phyloP scores from a whole-genome alignment of 768 basidiomycete genomes.

The Pluteus cervinus region DNA sequence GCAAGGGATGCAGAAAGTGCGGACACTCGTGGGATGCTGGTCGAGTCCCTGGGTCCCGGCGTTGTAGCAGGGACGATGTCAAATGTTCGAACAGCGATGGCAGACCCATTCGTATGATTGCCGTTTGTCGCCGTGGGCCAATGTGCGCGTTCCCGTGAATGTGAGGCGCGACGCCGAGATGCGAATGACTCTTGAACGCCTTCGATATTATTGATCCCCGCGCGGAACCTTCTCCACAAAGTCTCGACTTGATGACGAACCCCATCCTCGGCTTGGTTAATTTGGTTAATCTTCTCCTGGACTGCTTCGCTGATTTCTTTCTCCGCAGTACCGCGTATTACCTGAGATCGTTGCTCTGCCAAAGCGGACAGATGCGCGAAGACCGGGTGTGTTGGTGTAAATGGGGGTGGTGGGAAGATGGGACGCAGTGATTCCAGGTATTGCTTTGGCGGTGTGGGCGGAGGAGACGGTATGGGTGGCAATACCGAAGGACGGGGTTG shows the following conservation, averaged over 20 bases:
- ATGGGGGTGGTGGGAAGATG: slow-evolving; percentile 71
- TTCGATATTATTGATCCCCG: slow-evolving; percentile 38
- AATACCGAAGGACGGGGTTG: slow-evolving; percentile 15
- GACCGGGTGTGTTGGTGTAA: slow-evolving; percentile 67
- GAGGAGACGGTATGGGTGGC: slow-evolving; percentile 16
- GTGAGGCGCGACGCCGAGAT: too few species aligned
- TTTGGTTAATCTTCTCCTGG: slow-evolving; percentile 45
- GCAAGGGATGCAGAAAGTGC: slow-evolving; percentile 69
- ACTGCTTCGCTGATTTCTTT: slow-evolving; percentile 48
- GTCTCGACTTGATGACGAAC: slow-evolving; percentile 53
- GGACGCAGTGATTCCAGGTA: slow-evolving; percentile 51
- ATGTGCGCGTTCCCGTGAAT: too few species aligned
- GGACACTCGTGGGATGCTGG: slow-evolving; percentile 41
- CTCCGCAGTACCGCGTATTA: slow-evolving; percentile 51
- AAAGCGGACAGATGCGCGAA: slow-evolving; percentile 59
- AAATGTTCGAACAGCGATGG: slow-evolving; percentile 48
- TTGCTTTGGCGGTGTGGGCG: slow-evolving; percentile 21
- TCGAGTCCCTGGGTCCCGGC: slow-evolving; percentile 26
- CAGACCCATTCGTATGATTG: slow-evolving; percentile 21
- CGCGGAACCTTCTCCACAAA: slow-evolving; percentile 57
- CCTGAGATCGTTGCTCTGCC: slow-evolving; percentile 50
- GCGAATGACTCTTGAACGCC: slow-evolving; percentile 20
- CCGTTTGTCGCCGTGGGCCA: slow-evolving; percentile 2
- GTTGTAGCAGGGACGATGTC: slow-evolving; percentile 39
- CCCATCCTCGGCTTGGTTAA: slow-evolving; percentile 48